A percentile compares a stretch with the other conserved stretches of the same genome.
phyloP scores from a whole-genome alignment of 2,329 filamentous ascomycete species.

The Aspergillus pseudoviridinutans region DNA sequence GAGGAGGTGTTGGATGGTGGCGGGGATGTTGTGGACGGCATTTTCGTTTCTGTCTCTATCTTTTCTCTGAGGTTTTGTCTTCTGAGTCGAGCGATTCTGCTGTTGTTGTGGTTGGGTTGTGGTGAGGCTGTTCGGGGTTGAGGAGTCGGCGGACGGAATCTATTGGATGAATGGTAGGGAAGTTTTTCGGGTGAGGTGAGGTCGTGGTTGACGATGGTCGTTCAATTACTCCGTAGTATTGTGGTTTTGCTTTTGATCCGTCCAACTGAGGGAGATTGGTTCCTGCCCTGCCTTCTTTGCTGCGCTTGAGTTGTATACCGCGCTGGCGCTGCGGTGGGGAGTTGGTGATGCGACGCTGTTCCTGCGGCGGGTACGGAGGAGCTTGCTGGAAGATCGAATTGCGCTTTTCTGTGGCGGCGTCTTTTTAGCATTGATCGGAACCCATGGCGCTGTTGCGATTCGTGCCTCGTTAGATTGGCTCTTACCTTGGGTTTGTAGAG shows the following conservation, averaged over 20 bases:
- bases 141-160: not conserved
- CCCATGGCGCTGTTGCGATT: not conserved
- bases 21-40: constrained; percentile 8
- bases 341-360: not conserved
- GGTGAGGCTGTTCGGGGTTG: not conserved
- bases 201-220: not conserved
- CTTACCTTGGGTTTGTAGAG: not conserved
- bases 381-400: not conserved
- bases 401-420: not conserved
- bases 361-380: not conserved
- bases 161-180: not conserved
- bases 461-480: not conserved
- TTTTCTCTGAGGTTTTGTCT: not conserved
- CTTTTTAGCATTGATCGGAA: not conserved
- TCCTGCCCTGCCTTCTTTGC: not conserved
- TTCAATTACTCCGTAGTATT: not conserved
- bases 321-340: not conserved
- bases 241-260: not conserved
- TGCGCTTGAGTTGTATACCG: not conserved
- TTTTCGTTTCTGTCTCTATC: not conserved
- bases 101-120: not conserved
- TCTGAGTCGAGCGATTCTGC: not conserved
- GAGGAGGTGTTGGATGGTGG: constrained; percentile 1
- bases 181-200: not conserved
- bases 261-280: not conserved